Conservation (phyloP, 352 stramenopile species). For the Globisporangium sylvaticum region DNA sequence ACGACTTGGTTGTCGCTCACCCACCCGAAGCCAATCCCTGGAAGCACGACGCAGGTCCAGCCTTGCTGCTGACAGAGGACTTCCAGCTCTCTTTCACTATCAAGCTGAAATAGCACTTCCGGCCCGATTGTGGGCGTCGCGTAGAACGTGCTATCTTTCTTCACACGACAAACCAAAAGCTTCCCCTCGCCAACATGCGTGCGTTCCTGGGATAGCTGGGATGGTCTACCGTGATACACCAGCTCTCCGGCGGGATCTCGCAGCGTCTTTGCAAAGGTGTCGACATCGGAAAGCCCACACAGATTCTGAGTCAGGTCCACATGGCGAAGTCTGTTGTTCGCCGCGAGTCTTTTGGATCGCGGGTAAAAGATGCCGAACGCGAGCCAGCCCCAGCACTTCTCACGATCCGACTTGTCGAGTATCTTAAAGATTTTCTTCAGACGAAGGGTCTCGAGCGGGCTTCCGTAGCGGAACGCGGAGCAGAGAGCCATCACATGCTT, state of each 20-base stretch:
- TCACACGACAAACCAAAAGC: background rate
- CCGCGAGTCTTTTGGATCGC: background rate
- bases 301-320: background rate
- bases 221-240: background rate
- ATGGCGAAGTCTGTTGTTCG: background rate
- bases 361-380: conserved; percentile 11
- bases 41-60: background rate
- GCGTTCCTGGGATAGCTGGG: too few relatives aligned
- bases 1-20: background rate
- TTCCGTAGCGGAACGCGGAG: conserved; percentile 4
- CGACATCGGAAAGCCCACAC: background rate
- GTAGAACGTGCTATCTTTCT: background rate
- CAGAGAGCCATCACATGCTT: background rate
- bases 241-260: conserved; percentile 2
- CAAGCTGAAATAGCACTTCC: background rate
- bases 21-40: background rate
- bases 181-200: too few relatives aligned
- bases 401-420: background rate
- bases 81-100: background rate
- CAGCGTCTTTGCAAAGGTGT: background rate
- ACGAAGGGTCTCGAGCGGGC: background rate
- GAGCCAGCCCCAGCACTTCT: conserved; percentile 8
- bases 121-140: background rate
- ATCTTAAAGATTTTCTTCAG: background rate
- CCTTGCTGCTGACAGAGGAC: background rate